phyloP scores from a whole-genome alignment of 2,329 filamentous ascomycete species.

The Exophiala aquamarina region DNA sequence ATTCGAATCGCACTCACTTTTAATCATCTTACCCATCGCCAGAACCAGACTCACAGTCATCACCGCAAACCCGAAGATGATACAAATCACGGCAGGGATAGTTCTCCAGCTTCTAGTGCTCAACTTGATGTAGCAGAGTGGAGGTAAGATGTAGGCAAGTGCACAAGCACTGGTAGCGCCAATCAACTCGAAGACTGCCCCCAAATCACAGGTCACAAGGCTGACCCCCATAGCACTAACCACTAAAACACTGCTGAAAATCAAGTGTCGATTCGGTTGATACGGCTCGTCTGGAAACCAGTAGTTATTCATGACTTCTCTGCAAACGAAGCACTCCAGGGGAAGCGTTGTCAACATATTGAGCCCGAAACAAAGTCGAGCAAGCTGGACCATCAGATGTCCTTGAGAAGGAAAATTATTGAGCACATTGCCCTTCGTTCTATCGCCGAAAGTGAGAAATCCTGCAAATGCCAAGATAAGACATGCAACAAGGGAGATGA shows the following conservation, averaged over 20 bases:
- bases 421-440: slow-evolving; percentile 90
- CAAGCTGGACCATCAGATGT: slow-evolving; percentile 91
- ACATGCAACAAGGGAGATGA: slow-evolving; percentile 87
- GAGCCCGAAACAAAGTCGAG: slow-evolving; percentile 89
- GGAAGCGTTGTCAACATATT: slow-evolving; percentile 99
- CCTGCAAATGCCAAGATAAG: slow-evolving; percentile 83
- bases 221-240: slow-evolving; percentile 73
- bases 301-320: slow-evolving; percentile 93
- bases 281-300: slow-evolving; percentile 72
- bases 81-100: slow-evolving; percentile 68
- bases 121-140: slow-evolving; percentile 91
- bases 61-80: slow-evolving; percentile 75
- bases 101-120: slow-evolving; percentile 69
- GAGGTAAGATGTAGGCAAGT: slow-evolving; percentile 91
- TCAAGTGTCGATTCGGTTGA: slow-evolving; percentile 78
- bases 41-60: slow-evolving; percentile 79
- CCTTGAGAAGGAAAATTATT: slow-evolving; percentile 88
- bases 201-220: slow-evolving; percentile 87
- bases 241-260: slow-evolving; percentile 84
- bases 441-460: slow-evolving; percentile 89
- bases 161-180: slow-evolving; percentile 93
- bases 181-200: slow-evolving; percentile 92
- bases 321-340: slow-evolving; percentile 94
- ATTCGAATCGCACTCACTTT: slow-evolving; percentile 22
- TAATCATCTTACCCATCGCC: slow-evolving; percentile 66